Conservation (phyloP, 345 rosid genomes). For the Punica granatum region DNA sequence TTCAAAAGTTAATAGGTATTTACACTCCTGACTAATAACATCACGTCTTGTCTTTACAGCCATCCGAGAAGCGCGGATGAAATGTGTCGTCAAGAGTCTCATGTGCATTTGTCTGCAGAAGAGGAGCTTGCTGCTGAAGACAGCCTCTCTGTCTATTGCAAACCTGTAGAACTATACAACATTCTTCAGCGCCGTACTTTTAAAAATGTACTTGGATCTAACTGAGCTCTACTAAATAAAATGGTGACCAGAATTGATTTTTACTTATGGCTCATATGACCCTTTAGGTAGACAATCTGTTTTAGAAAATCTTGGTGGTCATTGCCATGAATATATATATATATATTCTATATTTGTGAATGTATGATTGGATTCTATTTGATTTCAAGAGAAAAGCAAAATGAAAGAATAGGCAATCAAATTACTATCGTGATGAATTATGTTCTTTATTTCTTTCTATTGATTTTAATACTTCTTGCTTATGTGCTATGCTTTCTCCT, state of each 20-base stretch:
- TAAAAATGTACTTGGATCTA: conserved; percentile 49
- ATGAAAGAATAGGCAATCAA: neutral
- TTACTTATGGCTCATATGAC: too few relatives aligned
- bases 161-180: conserved; percentile 95
- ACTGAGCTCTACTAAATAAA: neutral
- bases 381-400: neutral
- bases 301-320: too few relatives aligned
- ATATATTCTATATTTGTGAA: too few relatives aligned
- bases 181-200: conserved; percentile 81
- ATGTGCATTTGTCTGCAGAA: conserved; percentile 66
- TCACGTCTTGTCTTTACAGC: conserved; percentile 21
- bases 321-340: too few relatives aligned
- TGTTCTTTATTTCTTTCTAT: neutral
- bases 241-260: neutral
- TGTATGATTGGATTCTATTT: neutral
- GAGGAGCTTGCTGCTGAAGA: conserved; percentile 91
- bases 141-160: conserved; percentile 76
- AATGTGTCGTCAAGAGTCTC: conserved; percentile 91
- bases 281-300: neutral
- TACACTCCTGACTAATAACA: neutral
- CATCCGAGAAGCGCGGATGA: conserved; percentile 76
- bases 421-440: neutral
- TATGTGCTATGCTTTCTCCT: neutral
- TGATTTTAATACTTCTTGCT: neutral
- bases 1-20: neutral